Conservation (phyloP, 257 asterid species). For the Nicotiana tomentosiformis region DNA sequence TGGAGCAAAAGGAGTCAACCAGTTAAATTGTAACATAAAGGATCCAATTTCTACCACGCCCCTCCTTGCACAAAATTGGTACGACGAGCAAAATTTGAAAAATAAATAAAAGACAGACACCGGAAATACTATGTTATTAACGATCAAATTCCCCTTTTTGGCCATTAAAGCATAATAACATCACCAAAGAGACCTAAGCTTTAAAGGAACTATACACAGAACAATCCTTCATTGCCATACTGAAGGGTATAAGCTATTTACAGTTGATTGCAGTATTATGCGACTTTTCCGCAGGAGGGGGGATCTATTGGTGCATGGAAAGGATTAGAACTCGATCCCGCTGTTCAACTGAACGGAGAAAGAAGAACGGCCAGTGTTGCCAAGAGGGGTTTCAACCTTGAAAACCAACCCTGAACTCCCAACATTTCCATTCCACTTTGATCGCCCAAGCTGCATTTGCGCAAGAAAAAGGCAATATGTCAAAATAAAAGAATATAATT, state of each 20-base stretch:
- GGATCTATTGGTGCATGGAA: neutral
- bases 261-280: neutral
- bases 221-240: neutral
- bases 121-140: neutral
- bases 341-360: conserved; percentile 83
- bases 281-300: neutral
- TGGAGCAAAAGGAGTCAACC: neutral
- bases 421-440: conserved; percentile 90
- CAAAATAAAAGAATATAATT: neutral
- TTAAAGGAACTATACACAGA: neutral
- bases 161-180: neutral
- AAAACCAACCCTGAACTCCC: conserved; percentile 78
- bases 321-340: conserved; percentile 64
- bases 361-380: conserved; percentile 55
- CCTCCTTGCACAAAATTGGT: neutral
- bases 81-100: neutral
- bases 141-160: neutral
- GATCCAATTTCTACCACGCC: neutral
- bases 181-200: neutral
- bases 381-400: conserved; percentile 85
- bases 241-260: conserved; percentile 9
- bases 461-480: neutral
- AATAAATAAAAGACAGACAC: neutral
- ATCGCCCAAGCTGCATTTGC: conserved; percentile 74
- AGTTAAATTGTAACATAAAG: neutral